These are phyloP conservation scores for Vigna mungo DNA, from an alignment of 306 rosid genomes.

Conservation along the genomic window DNA sequence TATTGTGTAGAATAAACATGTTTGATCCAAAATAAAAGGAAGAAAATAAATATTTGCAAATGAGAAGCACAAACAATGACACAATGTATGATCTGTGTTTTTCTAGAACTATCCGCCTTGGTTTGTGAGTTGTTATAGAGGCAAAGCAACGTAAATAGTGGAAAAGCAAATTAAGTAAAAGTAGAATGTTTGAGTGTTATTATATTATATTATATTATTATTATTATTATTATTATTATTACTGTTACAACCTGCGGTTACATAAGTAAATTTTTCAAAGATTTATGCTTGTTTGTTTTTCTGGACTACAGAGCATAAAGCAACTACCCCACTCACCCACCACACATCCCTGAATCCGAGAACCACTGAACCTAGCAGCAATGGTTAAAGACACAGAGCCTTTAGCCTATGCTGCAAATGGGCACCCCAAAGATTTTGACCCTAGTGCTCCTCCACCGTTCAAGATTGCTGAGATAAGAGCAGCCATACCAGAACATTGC, in stretches of 20 bases:
- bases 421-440: conserved; percentile 55
- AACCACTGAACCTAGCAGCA: conserved; percentile 20
- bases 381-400: conserved; percentile 25
- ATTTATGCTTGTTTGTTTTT: not conserved
- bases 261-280: not conserved
- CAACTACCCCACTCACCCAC: not conserved
- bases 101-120: not conserved
- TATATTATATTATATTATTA: too few species aligned
- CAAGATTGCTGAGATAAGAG: conserved; percentile 81
- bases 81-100: not conserved
- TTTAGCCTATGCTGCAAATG: conserved; percentile 21
- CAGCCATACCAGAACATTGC: conserved; percentile 86
- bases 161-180: not conserved
- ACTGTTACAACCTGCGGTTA: not conserved
- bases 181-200: not conserved
- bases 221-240: not conserved
- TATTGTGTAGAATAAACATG: too few species aligned
- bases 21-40: too few species aligned
- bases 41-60: too few species aligned
- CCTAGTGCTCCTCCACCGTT: conserved; percentile 91
- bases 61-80: not conserved
- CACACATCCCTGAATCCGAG: conserved; percentile 14
- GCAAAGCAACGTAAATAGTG: not conserved
- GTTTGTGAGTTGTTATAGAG: not conserved
- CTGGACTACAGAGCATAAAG: not conserved